phyloP scores from a whole-genome alignment of 345 rosid genomes.

The Lepidium aucheri region DNA sequence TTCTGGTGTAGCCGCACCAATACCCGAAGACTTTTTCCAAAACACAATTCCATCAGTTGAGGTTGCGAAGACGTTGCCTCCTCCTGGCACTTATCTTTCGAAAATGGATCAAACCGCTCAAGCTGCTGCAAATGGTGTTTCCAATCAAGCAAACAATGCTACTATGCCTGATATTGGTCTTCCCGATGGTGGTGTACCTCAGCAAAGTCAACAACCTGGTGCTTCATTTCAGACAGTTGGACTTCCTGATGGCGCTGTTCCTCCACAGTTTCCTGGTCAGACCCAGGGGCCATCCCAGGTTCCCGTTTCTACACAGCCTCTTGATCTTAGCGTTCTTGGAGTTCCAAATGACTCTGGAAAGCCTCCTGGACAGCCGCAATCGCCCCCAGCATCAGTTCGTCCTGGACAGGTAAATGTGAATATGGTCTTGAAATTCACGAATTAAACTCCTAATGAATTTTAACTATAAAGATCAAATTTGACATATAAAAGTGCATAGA shows the following conservation, averaged over 20 bases:
- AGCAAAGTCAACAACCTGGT: constrained; percentile 40
- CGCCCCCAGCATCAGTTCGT: constrained; percentile 66
- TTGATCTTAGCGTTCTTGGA: constrained; percentile 91
- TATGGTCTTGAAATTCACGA: not conserved
- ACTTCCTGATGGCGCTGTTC: constrained; percentile 87
- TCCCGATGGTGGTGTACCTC: constrained; percentile 75
- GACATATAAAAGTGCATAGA: not conserved
- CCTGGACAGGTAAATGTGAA: constrained; percentile 75
- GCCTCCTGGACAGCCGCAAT: constrained; percentile 39
- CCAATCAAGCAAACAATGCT: constrained; percentile 34
- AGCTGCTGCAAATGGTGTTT: constrained; percentile 31
- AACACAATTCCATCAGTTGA: constrained; percentile 84
- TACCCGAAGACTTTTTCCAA: constrained; percentile 95
- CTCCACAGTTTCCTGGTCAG: constrained; percentile 50
- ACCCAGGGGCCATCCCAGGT: constrained; percentile 36
- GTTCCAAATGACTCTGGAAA: constrained; percentile 65
- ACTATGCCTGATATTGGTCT: constrained; percentile 51
- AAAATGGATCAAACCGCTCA: constrained; percentile 59
- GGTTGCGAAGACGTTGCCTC: constrained; percentile 76
- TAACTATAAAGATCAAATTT: not conserved
- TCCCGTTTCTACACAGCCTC: constrained; percentile 63
- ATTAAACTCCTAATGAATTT: not conserved
- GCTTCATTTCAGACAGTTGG: constrained; percentile 45
- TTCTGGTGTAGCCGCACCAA: constrained; percentile 45
- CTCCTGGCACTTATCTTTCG: constrained; percentile 80